Evolutionary conservation across 2,329 filamentous ascomycete genomes (phyloP), one percentile per base, ranked within the genome.

Genomic region (Pseudogymnoascus sp.): DNA sequence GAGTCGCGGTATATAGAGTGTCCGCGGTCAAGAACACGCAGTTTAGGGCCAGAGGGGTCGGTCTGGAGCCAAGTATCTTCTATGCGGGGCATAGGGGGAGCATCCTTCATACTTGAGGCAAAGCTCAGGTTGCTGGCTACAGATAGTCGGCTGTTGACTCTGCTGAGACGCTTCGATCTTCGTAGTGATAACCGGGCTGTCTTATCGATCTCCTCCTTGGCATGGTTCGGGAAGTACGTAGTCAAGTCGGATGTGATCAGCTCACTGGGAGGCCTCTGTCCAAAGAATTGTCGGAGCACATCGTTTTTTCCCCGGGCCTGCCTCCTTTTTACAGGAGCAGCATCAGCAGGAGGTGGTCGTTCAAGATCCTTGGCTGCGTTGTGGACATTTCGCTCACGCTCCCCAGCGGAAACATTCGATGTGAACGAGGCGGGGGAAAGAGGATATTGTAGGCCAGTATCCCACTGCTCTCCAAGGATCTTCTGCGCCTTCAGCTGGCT

Each of bases 161-260:
- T 90, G 78, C 93, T 97, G 67, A 97, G 82, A 62, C 95, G 89
- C 62, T 90, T 91, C 42, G 93, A 97, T 69, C 95, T 85, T 69
- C 93, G 86, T 75, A 97, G 89, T 0, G 93, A 97, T 76, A 97
- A 85, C 59, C 95, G 89, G 66, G 96, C 93, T 0, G 95, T 97
- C 69, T 92, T 89, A 75, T 97, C 95, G 73, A 99, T 97, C 69
- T 96, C 91, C 73, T 96, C 93, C 63, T 91, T 88, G 60, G 93
- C 87, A 71, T 97, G 93, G 71, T 96, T 92, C 0, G 95, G 95
- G 81, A 99, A 99, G 79, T 97, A 99, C 0, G 93, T 96, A 1
- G 91, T 95, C 65, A 99, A 80, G 73, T 99, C 95, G 21, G 95
- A 96, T 25, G 93, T 93, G 72, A 99, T 99, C 73, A 99, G 84